phyloP scores from a whole-genome alignment of 331 rosid genomes.

The Quercus phellos region DNA sequence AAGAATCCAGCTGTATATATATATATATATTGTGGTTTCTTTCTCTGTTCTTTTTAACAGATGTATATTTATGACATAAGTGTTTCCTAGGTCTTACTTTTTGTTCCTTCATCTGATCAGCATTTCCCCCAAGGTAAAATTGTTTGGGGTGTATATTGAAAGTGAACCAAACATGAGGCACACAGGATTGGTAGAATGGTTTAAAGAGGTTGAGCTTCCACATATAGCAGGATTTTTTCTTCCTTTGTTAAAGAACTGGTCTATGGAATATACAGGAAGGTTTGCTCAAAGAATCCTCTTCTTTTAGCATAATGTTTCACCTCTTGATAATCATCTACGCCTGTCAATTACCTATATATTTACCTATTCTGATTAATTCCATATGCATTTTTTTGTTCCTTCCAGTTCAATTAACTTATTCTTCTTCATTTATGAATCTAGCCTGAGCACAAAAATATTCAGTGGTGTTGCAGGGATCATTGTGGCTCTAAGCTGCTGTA shows the following conservation, averaged over 20 bases:
- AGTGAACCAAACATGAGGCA: slow-evolving; percentile 36
- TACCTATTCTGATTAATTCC: background rate
- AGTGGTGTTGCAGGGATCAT: slow-evolving; percentile 77
- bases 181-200: slow-evolving; percentile 54
- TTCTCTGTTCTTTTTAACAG: background rate
- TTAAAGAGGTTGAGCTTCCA: slow-evolving; percentile 44
- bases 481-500: slow-evolving; percentile 63
- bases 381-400: background rate
- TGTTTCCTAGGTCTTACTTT: slow-evolving; percentile 9
- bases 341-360: background rate
- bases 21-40: background rate
- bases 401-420: slow-evolving; percentile 6
- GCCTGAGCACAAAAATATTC: slow-evolving; percentile 45
- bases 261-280: slow-evolving; percentile 82
- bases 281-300: slow-evolving; percentile 35
- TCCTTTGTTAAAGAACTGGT: slow-evolving; percentile 61
- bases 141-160: slow-evolving; percentile 42
- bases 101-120: slow-evolving; percentile 38
- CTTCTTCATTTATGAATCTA: slow-evolving; percentile 10
- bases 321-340: background rate
- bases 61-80: slow-evolving; percentile 2
- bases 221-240: slow-evolving; percentile 44
- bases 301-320: slow-evolving; percentile 12
- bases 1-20: background rate
- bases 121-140: slow-evolving; percentile 40